Conservation (phyloP, 192 early-diverging fungal species). For the Dimargaris xerosporica region DNA sequence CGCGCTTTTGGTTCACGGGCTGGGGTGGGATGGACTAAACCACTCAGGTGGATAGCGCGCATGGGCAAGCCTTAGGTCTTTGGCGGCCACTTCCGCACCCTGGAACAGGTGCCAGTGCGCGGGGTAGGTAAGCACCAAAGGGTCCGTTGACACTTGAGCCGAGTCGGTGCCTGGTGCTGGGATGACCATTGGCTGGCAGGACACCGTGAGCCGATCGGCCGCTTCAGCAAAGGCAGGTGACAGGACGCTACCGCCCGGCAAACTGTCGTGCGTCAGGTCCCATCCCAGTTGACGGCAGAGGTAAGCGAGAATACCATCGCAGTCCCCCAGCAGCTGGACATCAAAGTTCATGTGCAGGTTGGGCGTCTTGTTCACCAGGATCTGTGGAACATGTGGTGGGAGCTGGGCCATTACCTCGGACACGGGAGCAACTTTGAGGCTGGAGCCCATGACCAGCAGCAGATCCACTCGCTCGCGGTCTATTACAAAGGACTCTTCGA, state of each 20-base stretch:
- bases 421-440: slow-evolving; percentile 90
- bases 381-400: slow-evolving; percentile 68
- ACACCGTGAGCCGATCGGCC: slow-evolving; percentile 10
- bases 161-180: not conserved
- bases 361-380: slow-evolving; percentile 82
- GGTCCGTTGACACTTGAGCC: not conserved
- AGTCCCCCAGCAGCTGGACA: slow-evolving; percentile 71
- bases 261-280: slow-evolving; percentile 50
- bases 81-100: slow-evolving; percentile 20
- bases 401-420: slow-evolving; percentile 75
- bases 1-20: too few relatives aligned
- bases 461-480: slow-evolving; percentile 73
- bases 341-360: slow-evolving; percentile 82
- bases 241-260: slow-evolving; percentile 36
- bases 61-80: slow-evolving; percentile 22
- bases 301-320: slow-evolving; percentile 68
- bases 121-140: slow-evolving; percentile 13
- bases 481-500: slow-evolving; percentile 49
- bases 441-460: slow-evolving; percentile 89
- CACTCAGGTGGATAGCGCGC: slow-evolving; percentile 8
- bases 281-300: slow-evolving; percentile 56
- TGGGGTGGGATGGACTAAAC: too few relatives aligned
- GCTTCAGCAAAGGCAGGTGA: slow-evolving; percentile 21
- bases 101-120: slow-evolving; percentile 30
- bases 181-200: not conserved